Conservation (phyloP, 495 filamentous ascomycete species). For the Penicillium roqueforti region DNA sequence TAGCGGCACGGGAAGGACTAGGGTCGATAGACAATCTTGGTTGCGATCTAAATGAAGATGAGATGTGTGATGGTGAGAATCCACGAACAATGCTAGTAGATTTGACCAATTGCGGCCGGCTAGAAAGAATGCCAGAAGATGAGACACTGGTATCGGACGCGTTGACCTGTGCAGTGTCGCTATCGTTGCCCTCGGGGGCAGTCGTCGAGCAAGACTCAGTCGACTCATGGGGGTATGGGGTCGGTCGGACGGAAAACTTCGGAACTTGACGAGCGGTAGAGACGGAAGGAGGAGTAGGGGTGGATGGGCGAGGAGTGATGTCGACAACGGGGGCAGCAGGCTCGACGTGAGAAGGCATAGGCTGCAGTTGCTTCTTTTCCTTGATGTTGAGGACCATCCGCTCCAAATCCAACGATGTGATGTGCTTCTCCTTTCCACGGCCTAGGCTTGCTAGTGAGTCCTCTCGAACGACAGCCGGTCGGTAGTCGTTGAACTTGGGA, state of each 20-base stretch:
- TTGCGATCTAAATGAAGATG: constrained; percentile 66
- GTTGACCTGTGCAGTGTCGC: constrained; percentile 33
- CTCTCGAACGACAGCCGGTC: constrained; percentile 44
- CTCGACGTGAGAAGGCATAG: constrained; percentile 44
- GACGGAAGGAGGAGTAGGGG: constrained; percentile 40
- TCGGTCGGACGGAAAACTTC: constrained; percentile 13
- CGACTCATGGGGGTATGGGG: constrained; percentile 35
- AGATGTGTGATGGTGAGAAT: constrained; percentile 75
- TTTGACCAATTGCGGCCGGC: constrained; percentile 46
- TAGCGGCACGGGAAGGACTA: constrained; percentile 41
- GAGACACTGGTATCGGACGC: constrained; percentile 54
- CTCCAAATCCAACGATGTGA: constrained; percentile 79
- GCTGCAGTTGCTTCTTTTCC: constrained; percentile 65
- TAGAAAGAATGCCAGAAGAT: constrained; percentile 33
- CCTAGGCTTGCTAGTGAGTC: constrained; percentile 53
- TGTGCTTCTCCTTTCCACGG: constrained; percentile 79
- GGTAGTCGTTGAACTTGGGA: constrained; percentile 40
- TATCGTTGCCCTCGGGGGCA: constrained; percentile 48
- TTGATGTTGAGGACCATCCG: constrained; percentile 90
- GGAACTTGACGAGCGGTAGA: constrained; percentile 26
- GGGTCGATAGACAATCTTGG: constrained; percentile 48
- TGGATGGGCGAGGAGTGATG: constrained; percentile 45
- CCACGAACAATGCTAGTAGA: constrained; percentile 79
- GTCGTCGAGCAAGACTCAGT: constrained; percentile 53
- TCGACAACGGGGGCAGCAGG: constrained; percentile 49